Conservation (phyloP, 768 basidiomycete genomes). For the Macrolepiota fuliginosa region DNA sequence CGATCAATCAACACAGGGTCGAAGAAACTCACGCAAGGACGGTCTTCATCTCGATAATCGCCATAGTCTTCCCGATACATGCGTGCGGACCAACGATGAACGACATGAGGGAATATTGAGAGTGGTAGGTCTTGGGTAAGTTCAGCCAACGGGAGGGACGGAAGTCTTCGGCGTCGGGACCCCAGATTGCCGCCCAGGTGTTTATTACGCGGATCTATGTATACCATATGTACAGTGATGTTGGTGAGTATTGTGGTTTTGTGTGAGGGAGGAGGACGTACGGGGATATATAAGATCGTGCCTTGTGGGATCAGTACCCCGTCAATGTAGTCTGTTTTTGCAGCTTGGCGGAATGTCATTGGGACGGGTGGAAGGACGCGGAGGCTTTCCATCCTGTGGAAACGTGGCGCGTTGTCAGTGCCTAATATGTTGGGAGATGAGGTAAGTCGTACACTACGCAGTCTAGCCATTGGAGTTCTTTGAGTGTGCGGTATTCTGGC, state of each 20-base stretch:
- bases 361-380: conserved; percentile 42
- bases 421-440: neutral
- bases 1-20: neutral
- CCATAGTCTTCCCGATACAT: conserved; percentile 49
- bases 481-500: conserved; percentile 39
- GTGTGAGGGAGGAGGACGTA: conserved; percentile 16
- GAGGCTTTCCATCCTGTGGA: conserved; percentile 39
- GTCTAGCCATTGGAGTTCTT: conserved; percentile 39
- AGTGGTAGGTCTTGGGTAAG: conserved; percentile 32
- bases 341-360: conserved; percentile 33
- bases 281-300: conserved; percentile 41
- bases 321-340: conserved; percentile 39
- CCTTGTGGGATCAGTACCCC: conserved; percentile 41
- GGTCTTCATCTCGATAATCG: conserved; percentile 47
- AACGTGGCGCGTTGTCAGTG: neutral
- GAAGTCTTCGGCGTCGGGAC: conserved; percentile 49
- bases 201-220: conserved; percentile 48
- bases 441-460: conserved; percentile 30
- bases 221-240: neutral
- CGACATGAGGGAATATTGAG: conserved; percentile 35
- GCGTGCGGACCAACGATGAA: conserved; percentile 45
- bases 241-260: neutral
- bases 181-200: conserved; percentile 49
- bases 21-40: conserved; percentile 31
- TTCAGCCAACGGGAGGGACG: conserved; percentile 45